These are phyloP conservation scores for Eucalyptus lansdowneana DNA, from an alignment of 345 rosid genomes.

Conservation along the genomic window DNA sequence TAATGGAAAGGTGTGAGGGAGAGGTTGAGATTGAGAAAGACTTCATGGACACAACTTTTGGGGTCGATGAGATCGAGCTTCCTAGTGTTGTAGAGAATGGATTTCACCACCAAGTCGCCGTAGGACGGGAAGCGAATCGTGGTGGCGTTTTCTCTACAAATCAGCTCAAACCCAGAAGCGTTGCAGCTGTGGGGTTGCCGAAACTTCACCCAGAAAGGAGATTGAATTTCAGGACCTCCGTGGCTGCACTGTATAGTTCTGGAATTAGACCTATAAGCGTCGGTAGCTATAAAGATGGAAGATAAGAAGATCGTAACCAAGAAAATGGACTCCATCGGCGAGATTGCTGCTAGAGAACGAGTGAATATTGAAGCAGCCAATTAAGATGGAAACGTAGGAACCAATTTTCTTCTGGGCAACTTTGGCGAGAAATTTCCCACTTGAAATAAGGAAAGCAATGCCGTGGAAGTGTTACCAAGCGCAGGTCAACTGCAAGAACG, in stretches of 20 bases:
- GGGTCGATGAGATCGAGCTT: conserved; percentile 39
- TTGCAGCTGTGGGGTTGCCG: conserved; percentile 5
- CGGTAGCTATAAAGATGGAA: not conserved
- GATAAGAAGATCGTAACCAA: conserved; percentile 4
- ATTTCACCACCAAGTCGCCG: conserved; percentile 34
- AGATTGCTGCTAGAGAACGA: not conserved
- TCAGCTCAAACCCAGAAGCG: conserved; percentile 22
- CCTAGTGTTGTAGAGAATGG: conserved; percentile 23
- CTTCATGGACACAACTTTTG: conserved; percentile 36
- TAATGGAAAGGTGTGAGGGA: conserved; percentile 35
- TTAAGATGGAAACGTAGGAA: not conserved
- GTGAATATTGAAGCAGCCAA: not conserved
- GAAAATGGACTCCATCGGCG: not conserved
- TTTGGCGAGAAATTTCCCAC: not conserved
- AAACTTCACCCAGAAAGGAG: conserved; percentile 21
- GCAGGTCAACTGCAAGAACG: not conserved
- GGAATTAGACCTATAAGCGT: conserved; percentile 3
- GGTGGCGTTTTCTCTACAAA: conserved; percentile 36
- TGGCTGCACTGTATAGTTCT: conserved; percentile 8
- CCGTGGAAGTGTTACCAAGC: not conserved
- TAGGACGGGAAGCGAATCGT: conserved; percentile 29
- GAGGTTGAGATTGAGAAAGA: conserved; percentile 49
- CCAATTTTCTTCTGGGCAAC: not conserved
- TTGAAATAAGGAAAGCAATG: not conserved
- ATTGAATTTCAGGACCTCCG: conserved; percentile 18